Percentiles rank a stretch among this genome's conserved stretches.
Conservation (phyloP, 1,284 basidiomycete genomes). For the Singerocomus rubriflavus region DNA sequence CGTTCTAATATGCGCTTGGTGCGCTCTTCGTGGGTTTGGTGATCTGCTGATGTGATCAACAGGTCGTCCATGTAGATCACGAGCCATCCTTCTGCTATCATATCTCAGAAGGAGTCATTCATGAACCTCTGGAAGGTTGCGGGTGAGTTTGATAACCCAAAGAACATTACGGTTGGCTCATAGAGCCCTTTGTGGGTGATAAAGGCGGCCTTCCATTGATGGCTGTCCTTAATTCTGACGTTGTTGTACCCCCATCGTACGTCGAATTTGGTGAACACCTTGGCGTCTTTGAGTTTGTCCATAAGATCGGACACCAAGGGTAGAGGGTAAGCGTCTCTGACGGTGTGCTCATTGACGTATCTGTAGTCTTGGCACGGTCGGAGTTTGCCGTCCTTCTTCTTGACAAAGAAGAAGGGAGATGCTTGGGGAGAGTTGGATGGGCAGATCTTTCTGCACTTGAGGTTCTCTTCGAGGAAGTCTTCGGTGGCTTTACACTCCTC, state of each 20-base stretch:
- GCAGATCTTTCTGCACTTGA: background rate
- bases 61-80: slow-evolving; percentile 26
- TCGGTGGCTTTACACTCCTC: no score
- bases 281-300: slow-evolving; percentile 20
- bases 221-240: slow-evolving; percentile 22
- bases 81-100: slow-evolving; percentile 7
- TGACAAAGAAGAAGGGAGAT: background rate
- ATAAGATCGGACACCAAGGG: slow-evolving; percentile 32
- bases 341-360: background rate
- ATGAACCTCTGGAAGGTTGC: slow-evolving; percentile 26
- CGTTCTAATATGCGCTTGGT: slow-evolving; percentile 29
- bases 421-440: background rate
- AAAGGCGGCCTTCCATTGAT: slow-evolving; percentile 13
- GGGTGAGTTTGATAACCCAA: slow-evolving; percentile 33
- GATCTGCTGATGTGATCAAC: slow-evolving; percentile 11
- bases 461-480: background rate
- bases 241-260: slow-evolving; percentile 3
- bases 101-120: slow-evolving; percentile 13
- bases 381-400: background rate
- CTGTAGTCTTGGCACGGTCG: background rate
- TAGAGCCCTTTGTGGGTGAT: slow-evolving; percentile 2
- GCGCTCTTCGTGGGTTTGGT: slow-evolving; percentile 4
- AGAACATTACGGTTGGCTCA: slow-evolving; percentile 39
- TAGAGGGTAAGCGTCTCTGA: slow-evolving; percentile 2
- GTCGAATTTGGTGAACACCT: slow-evolving; percentile 21